Conservation (phyloP, 2,329 filamentous ascomycete species). For the Colletotrichum sp. region DNA sequence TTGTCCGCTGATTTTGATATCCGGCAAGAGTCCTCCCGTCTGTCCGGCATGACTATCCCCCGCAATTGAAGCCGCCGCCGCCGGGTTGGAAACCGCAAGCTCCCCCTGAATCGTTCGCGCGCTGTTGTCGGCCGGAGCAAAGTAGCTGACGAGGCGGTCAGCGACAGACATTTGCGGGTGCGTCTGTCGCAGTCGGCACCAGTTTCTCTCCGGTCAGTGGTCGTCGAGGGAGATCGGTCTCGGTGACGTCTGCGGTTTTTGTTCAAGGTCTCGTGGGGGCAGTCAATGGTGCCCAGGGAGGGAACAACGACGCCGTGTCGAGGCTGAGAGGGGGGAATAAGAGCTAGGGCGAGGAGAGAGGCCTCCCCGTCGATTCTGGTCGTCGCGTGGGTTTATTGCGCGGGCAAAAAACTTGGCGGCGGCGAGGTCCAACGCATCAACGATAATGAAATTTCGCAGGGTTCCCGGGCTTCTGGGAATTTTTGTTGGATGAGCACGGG, state of each 20-base stretch:
- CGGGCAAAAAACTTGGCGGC: slow-evolving; percentile 18
- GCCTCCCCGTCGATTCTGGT: slow-evolving; percentile 8
- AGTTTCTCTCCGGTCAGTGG: slow-evolving; percentile 2
- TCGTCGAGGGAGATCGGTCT: slow-evolving; percentile 33
- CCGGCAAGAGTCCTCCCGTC: slow-evolving; percentile 29
- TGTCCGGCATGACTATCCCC: slow-evolving; percentile 38
- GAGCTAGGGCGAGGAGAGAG: neutral
- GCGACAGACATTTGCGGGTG: slow-evolving; percentile 57
- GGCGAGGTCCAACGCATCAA: slow-evolving; percentile 14
- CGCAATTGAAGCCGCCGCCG: slow-evolving; percentile 34
- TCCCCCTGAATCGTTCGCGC: slow-evolving; percentile 21
- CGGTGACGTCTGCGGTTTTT: neutral
- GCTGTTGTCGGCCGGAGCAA: slow-evolving; percentile 45
- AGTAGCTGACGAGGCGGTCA: slow-evolving; percentile 57
- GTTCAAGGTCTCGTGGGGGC: neutral
- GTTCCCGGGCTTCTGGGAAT: slow-evolving; percentile 10
- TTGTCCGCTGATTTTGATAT: slow-evolving; percentile 28
- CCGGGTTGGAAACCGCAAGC: slow-evolving; percentile 25
- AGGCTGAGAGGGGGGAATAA: neutral
- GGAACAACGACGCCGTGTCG: neutral
- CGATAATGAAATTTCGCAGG: slow-evolving; percentile 21
- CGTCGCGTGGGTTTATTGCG: slow-evolving; percentile 9
- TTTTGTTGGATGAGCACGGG: slow-evolving; percentile 18
- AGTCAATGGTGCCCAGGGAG: neutral
- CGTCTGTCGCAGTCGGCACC: slow-evolving; percentile 9